These are phyloP conservation scores for Moringa oleifera DNA, from an alignment of 345 rosid genomes.

Conservation along the genomic window DNA sequence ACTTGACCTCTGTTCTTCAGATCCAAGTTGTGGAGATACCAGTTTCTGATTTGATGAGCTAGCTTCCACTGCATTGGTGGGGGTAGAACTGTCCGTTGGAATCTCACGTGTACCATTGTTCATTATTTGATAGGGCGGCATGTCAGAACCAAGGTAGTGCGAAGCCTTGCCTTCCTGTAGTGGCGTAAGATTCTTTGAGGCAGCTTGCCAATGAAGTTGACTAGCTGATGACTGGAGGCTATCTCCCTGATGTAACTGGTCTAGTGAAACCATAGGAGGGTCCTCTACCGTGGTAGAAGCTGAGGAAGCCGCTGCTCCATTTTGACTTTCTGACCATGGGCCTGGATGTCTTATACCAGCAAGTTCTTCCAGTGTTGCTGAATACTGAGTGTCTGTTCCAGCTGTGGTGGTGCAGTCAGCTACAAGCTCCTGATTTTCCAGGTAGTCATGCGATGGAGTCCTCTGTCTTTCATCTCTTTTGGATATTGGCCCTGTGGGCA, in stretches of 20 bases:
- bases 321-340: slow-evolving; percentile 13
- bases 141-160: slow-evolving; percentile 7
- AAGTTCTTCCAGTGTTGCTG: slow-evolving; percentile 22
- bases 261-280: background rate
- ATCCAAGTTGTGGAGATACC: slow-evolving; percentile 20
- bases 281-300: slow-evolving; percentile 11
- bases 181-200: slow-evolving; percentile 17
- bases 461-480: slow-evolving; percentile 13
- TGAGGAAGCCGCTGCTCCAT: slow-evolving; percentile 18
- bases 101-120: slow-evolving; percentile 13
- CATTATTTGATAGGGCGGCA: slow-evolving; percentile 3
- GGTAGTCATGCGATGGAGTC: slow-evolving; percentile 21
- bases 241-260: slow-evolving; percentile 10
- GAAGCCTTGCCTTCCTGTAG: background rate
- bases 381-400: slow-evolving; percentile 15
- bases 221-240: slow-evolving; percentile 16
- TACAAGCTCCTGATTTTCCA: slow-evolving; percentile 6
- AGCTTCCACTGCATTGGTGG: slow-evolving; percentile 11
- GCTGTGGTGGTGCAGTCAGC: background rate
- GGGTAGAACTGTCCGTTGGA: slow-evolving; percentile 15
- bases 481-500: slow-evolving; percentile 20
- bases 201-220: slow-evolving; percentile 2
- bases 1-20: slow-evolving; percentile 16
- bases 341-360: slow-evolving; percentile 17
- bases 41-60: slow-evolving; percentile 21